Base-by-base conservation (phyloP, 805 yeast genomes). In the Yamadazyma olivae region DNA sequence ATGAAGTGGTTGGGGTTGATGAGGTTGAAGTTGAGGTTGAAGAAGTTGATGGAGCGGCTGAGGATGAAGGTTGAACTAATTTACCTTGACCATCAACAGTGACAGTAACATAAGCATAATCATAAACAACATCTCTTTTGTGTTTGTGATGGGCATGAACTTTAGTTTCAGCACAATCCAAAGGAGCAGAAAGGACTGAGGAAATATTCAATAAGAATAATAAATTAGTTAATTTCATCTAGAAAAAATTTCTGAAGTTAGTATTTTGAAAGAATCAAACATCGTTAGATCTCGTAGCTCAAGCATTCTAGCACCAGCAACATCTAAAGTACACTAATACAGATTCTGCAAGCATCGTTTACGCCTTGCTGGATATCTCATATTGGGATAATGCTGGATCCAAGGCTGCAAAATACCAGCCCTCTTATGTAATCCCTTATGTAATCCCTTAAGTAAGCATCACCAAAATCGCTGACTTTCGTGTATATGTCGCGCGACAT, bases 111-210 rank as follows among this genome's bases (percentile, higher is more conserved):
- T 63, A 59, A 38, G 60, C 60, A 45, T 64, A 59, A 46, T 69
- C 61, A 54, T 67, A 55, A 38, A 63, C 82, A 44, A 71, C 73
- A 31, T 75, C 81, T 66, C 78, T 73, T 60, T 69, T 77, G 60
- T 72, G 81, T 56, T 64, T 75, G 64, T 73, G 81, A 65, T 81
- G 83, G 40, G 70, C 70, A 64, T 79, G 85, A 53, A 59, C 57
- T 36, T 55, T 27, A 20, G 36, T 35, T 26, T 33, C 33, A 26
- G 35, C 36, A 41, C 48, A 44, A 27, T 44, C 48, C 19, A 38
- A 30, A 17, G 44, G 44, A 22, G 44, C 45, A 32, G 48, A 41
- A 12, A 32, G 6, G 12, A 33, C 23, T 30, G 33, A 33, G 10
- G 40, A 29, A 17, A 33, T 25, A 23, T 23, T 17, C 14, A 23